These are phyloP conservation scores for Fraxinus nigra DNA, from an alignment of 305 asterid genomes.

Conservation along the genomic window DNA sequence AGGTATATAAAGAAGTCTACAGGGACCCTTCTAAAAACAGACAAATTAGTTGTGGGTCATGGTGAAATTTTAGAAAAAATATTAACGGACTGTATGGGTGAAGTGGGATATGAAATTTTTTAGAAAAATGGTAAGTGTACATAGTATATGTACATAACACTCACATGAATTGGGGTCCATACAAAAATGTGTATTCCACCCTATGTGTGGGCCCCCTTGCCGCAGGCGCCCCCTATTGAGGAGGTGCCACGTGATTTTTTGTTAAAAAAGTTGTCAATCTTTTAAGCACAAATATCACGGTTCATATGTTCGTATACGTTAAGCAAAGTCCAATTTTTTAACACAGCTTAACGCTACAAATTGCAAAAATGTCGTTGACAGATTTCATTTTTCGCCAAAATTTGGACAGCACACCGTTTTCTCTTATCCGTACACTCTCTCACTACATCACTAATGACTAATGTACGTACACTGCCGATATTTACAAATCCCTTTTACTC, in stretches of 20 bases:
- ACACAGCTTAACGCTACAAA: conserved; percentile 8
- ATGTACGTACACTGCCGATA: not conserved
- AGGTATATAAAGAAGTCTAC: not conserved
- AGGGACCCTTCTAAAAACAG: not conserved
- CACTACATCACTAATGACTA: not conserved
- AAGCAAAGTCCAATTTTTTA: no score
- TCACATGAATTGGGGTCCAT: no score
- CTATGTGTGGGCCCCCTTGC: no score
- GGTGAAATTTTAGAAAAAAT: not conserved
- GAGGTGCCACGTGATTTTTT: no score
- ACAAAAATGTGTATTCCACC: no score
- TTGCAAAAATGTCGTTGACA: conserved; percentile 10
- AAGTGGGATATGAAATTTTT: not conserved
- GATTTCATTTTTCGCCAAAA: conserved; percentile 21
- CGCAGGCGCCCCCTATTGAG: no score
- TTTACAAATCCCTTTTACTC: not conserved
- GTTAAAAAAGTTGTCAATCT: no score
- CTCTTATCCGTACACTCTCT: not conserved
- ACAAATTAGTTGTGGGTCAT: conserved; percentile 11
- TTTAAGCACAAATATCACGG: no score
- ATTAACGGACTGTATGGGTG: not conserved
- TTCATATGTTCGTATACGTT: no score
- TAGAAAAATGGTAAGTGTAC: no score
- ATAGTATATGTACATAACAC: no score
- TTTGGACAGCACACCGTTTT: conserved; percentile 3